phyloP scores from a whole-genome alignment of 2,329 filamentous ascomycete species.

The Sporothrix pseudoabietina region DNA sequence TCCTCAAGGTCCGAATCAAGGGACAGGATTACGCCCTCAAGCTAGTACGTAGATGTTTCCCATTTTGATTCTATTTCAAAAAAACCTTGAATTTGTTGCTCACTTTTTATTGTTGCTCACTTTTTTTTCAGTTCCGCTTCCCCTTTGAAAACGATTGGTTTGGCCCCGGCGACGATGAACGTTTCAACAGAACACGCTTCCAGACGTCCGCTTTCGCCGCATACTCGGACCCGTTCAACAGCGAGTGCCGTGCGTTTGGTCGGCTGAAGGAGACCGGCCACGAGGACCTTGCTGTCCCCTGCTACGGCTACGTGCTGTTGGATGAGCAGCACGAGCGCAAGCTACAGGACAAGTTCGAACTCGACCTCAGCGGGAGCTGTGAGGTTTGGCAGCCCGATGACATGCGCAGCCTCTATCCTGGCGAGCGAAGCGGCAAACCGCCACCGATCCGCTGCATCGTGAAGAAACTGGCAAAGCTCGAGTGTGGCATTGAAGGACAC shows the following conservation, averaged over 20 bases:
- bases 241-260: slow-evolving; percentile 4
- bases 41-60: background rate
- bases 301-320: slow-evolving; percentile 5
- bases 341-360: slow-evolving; percentile 3
- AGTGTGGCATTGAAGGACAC: background rate
- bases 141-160: background rate
- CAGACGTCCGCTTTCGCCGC: background rate
- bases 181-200: background rate
- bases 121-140: background rate
- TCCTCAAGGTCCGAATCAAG: slow-evolving; percentile 6
- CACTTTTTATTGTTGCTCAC: background rate
- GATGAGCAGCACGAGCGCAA: slow-evolving; percentile 8
- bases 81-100: background rate
- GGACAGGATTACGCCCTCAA: background rate
- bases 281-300: background rate
- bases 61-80: background rate
- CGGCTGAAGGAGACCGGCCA: slow-evolving; percentile 5
- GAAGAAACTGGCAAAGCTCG: slow-evolving; percentile 1
- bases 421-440: background rate
- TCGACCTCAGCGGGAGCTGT: background rate
- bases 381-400: background rate
- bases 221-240: slow-evolving; percentile 4
- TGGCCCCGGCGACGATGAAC: background rate
- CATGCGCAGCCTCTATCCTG: background rate
- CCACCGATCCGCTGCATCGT: background rate